These are phyloP conservation scores for Aphanocladium album DNA, from an alignment of 2,329 filamentous ascomycete genomes.

Conservation along the genomic window DNA sequence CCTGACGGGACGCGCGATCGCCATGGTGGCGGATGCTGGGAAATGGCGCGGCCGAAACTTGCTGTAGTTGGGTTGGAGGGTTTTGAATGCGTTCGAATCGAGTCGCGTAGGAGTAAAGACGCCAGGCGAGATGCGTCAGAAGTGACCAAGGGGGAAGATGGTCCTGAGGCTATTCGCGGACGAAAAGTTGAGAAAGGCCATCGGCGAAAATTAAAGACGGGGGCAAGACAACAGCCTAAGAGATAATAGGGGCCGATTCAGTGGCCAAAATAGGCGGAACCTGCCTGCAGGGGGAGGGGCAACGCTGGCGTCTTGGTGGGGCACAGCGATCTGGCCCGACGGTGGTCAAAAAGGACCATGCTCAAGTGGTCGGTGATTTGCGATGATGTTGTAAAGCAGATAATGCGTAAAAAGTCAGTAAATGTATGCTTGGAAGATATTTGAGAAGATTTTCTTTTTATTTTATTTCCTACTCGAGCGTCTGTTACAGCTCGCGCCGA, in stretches of 20 bases:
- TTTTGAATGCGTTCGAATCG: slow-evolving; percentile 11
- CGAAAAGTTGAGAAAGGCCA: not conserved
- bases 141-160: not conserved
- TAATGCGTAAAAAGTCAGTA: too few relatives aligned
- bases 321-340: not conserved
- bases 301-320: not conserved
- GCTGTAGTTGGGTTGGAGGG: not conserved
- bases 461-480: too few relatives aligned
- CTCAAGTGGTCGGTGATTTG: too few relatives aligned
- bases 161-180: slow-evolving; percentile 8
- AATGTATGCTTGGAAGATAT: too few relatives aligned
- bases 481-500: too few relatives aligned
- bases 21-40: slow-evolving; percentile 52
- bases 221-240: not conserved
- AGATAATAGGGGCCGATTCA: slow-evolving; percentile 9
- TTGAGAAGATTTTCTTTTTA: too few relatives aligned
- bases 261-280: not conserved
- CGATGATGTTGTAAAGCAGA: too few relatives aligned
- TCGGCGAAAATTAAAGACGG: slow-evolving; percentile 3
- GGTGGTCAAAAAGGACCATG: too few relatives aligned
- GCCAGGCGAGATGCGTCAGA: not conserved
- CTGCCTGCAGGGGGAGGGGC: not conserved
- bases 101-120: not conserved
- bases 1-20: slow-evolving; percentile 78
- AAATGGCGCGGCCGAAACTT: not conserved